Evolutionary conservation across 177 flowering plant species (phyloP), one percentile per base, ranked within the genome.

Genomic region (Vitis hybrid): DNA sequence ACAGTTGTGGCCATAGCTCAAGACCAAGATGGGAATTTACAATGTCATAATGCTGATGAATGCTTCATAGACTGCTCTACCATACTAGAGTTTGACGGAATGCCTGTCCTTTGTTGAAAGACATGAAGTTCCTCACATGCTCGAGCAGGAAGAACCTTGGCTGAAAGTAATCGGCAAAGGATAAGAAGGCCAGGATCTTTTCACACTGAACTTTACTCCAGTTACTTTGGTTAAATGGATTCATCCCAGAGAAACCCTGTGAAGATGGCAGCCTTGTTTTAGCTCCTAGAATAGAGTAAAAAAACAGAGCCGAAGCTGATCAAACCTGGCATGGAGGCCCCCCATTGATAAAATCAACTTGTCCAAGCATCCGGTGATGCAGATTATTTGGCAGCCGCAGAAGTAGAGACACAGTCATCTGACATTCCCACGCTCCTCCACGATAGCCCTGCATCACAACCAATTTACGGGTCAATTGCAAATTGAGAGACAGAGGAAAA

Each of bases 201-300:
- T 95, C 99, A 73, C 97, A 93, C 50, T 93, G 99, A 50, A 95
- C 98, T 76, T 88, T 89, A 77, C 99, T 95, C 99, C 99, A 95
- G 50, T 92, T 82, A 80, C 97, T 86, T 57, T 88, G 91, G 67
- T 85, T 93, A 66, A 95, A 95, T 68, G 98, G 78, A 71, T 95
- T 95, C 98, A 93, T 93, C 66, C 99, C 98, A 81, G 99, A 95
- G 70, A 95, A 95, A 10, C 98, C 99, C 99, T 93, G 84, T 72
- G 78, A 74, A 56, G 49, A 66, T 34, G 5, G 40, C 18, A 30
- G 17, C 64, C 55, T 58, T 67, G 21, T 32, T 66, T 18, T 2
- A 11, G 5, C 8, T 67, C 26, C 11, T 32, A 4, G 17, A 18
- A 11, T 26, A 1, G 2, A 18, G 23, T 9, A 2, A 4, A 34